Conservation (phyloP, 495 filamentous ascomycete genomes). For the Glarea lozoyensis region DNA sequence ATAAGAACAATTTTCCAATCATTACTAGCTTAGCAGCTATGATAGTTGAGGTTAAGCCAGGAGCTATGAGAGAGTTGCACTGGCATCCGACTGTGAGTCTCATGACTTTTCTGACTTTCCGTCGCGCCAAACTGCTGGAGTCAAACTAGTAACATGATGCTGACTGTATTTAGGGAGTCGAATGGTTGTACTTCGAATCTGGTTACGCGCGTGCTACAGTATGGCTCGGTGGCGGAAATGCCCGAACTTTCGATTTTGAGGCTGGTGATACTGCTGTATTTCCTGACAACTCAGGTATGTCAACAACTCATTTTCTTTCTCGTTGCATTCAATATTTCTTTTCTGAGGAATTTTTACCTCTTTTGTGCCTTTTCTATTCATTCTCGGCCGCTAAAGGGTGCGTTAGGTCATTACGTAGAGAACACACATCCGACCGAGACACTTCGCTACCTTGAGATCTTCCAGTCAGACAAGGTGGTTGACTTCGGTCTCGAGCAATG, state of each 20-base stretch:
- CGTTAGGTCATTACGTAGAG: slow-evolving; percentile 55
- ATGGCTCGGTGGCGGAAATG: slow-evolving; percentile 47
- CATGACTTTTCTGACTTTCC: not conserved
- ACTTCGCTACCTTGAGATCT: slow-evolving; percentile 57
- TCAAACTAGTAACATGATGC: not conserved
- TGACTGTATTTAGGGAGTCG: slow-evolving; percentile 37
- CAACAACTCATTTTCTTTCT: slow-evolving; percentile 18
- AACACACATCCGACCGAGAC: slow-evolving; percentile 52
- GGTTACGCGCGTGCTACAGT: slow-evolving; percentile 51
- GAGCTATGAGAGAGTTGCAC: slow-evolving; percentile 53
- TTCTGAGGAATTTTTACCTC: no score
- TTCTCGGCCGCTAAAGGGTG: no score
- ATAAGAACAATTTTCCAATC: slow-evolving; percentile 53
- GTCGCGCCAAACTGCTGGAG: no score
- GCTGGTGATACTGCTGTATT: slow-evolving; percentile 58
- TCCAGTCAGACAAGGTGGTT: slow-evolving; percentile 53
- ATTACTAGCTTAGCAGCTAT: slow-evolving; percentile 52
- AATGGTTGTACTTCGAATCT: slow-evolving; percentile 59
- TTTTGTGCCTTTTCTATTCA: no score
- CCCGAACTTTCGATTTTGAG: slow-evolving; percentile 55
- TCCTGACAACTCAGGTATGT: slow-evolving; percentile 44
- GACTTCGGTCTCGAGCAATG: slow-evolving; percentile 56
- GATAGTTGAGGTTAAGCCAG: slow-evolving; percentile 50
- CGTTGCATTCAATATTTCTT: not conserved
- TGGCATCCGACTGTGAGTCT: slow-evolving; percentile 56